A percentile compares a stretch with the other conserved stretches of the same genome.
Conservation (phyloP, 2,329 filamentous ascomycete species). For the Colletotrichum karsti region DNA sequence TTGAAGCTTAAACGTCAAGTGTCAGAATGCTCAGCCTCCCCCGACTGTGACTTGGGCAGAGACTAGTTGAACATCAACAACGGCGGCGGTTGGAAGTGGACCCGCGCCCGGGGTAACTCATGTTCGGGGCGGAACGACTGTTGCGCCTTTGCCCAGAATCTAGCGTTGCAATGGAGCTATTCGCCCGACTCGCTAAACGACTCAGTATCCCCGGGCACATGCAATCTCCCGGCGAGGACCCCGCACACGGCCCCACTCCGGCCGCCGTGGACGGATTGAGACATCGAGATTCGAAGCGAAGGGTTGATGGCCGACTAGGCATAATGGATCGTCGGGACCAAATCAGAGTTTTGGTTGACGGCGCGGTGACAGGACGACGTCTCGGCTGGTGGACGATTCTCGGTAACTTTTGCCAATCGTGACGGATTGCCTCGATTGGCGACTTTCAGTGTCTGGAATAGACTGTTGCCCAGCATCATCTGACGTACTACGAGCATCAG, state of each 20-base stretch:
- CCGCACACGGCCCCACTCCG: constrained; percentile 7
- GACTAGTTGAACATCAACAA: not conserved
- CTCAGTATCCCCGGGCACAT: not conserved
- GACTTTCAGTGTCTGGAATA: constrained; percentile 1
- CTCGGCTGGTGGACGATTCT: not conserved
- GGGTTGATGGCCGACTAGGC: not conserved
- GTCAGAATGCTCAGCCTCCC: constrained; percentile 12
- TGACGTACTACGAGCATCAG: constrained; percentile 10
- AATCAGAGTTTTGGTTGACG: not conserved
- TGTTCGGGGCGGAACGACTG: constrained; percentile 11
- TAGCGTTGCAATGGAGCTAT: not conserved
- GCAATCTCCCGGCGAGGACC: not conserved
- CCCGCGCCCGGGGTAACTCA: constrained; percentile 14
- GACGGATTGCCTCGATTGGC: constrained; percentile 10
- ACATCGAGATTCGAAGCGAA: not conserved
- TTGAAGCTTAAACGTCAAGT: constrained; percentile 8
- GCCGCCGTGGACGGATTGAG: constrained; percentile 4
- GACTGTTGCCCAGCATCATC: not conserved
- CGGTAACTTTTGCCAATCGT: constrained; percentile 15
- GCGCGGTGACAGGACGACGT: not conserved
- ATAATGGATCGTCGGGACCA: not conserved
- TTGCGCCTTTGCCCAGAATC: constrained; percentile 15
- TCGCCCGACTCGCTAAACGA: not conserved
- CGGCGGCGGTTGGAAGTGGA: constrained; percentile 4
- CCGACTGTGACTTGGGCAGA: not conserved